phyloP scores from a whole-genome alignment of 176 grass and related monocot genomes.

The Bolboschoenus planiculmis region DNA sequence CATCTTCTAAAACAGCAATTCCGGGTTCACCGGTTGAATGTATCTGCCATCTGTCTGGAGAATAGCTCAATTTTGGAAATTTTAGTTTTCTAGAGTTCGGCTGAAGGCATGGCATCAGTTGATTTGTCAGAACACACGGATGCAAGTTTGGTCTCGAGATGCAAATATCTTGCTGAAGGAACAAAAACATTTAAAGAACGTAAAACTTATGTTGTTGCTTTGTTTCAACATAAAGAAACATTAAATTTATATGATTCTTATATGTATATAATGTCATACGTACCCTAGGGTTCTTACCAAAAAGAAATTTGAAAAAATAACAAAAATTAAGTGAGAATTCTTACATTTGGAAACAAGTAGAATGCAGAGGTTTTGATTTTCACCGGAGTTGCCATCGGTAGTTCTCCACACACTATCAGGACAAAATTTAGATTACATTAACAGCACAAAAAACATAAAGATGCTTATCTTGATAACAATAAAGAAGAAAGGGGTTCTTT shows the following conservation, averaged over 20 bases:
- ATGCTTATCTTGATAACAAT: not conserved
- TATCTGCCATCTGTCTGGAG: conserved; percentile 4
- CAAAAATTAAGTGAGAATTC: conserved; percentile 4
- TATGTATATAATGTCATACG: not conserved
- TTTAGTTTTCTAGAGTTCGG: not conserved
- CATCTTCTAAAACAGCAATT: conserved; percentile 22
- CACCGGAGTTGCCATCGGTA: conserved; percentile 22
- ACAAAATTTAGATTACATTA: not conserved
- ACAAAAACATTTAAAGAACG: not conserved
- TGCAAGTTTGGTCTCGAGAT: not conserved
- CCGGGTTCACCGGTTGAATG: conserved; percentile 40
- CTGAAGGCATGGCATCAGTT: conserved; percentile 12
- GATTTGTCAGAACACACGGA: conserved; percentile 22
- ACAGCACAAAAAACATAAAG: not conserved
- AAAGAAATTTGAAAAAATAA: conserved; percentile 7
- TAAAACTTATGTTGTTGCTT: not conserved
- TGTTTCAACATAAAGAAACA: not conserved
- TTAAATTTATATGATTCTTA: not conserved
- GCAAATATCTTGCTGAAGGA: conserved; percentile 34
- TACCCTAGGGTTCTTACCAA: not conserved
- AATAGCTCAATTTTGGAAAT: not conserved
- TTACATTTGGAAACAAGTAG: conserved; percentile 36
- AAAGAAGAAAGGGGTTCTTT: not conserved
- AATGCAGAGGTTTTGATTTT: conserved; percentile 27
- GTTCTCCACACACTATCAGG: conserved; percentile 3